Conservation (phyloP, 2,329 filamentous ascomycete genomes). For the Monilinia laxa region DNA sequence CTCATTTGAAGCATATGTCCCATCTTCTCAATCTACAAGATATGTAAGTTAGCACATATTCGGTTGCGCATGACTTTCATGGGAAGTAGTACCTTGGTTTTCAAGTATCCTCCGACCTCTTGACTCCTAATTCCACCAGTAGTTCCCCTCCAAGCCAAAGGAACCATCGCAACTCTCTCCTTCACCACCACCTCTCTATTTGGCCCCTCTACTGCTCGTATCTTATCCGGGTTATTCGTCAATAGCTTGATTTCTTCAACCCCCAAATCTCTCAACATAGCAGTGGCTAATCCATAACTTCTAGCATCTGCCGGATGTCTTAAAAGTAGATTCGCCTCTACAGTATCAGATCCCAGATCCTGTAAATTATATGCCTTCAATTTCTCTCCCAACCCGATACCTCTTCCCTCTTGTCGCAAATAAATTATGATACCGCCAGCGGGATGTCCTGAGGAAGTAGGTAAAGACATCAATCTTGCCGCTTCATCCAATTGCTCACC, state of each 20-base stretch:
- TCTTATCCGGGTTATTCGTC: slow-evolving; percentile 98
- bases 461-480: slow-evolving; percentile 84
- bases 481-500: slow-evolving; percentile 97
- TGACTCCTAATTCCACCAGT: slow-evolving; percentile 79
- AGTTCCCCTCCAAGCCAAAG: slow-evolving; percentile 80
- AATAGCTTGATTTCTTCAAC: slow-evolving; percentile 75
- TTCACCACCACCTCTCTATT: slow-evolving; percentile 83
- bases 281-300: slow-evolving; percentile 94
- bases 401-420: slow-evolving; percentile 89
- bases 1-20: slow-evolving; percentile 70
- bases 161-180: slow-evolving; percentile 93
- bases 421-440: slow-evolving; percentile 89
- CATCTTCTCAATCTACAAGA: slow-evolving; percentile 78
- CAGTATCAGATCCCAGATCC: slow-evolving; percentile 94
- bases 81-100: slow-evolving; percentile 73
- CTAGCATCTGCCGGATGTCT: slow-evolving; percentile 91
- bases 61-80: neutral
- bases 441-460: slow-evolving; percentile 46
- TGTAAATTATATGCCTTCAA: slow-evolving; percentile 98
- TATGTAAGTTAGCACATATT: slow-evolving; percentile 17
- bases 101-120: slow-evolving; percentile 91
- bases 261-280: slow-evolving; percentile 86
- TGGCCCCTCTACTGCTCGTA: slow-evolving; percentile 88
- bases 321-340: slow-evolving; percentile 88
- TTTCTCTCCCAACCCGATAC: slow-evolving; percentile 92